These are phyloP conservation scores for Calocybe gangraenosa DNA, from an alignment of 768 basidiomycete genomes.

Conservation along the genomic window DNA sequence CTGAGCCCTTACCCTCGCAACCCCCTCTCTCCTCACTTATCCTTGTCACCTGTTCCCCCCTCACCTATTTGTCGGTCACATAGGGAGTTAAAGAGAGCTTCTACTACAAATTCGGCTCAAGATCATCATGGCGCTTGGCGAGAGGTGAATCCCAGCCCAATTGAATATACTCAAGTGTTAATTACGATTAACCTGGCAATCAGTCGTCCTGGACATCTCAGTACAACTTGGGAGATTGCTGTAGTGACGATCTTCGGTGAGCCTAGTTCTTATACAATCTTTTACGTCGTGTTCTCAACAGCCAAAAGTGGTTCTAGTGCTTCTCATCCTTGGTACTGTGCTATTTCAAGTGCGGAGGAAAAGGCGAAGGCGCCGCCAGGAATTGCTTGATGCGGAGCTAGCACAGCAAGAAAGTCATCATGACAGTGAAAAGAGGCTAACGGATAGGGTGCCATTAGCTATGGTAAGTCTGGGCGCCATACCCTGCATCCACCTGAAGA, in stretches of 20 bases:
- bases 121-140: too few relatives aligned
- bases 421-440: constrained; percentile 4
- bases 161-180: too few relatives aligned
- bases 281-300: neutral
- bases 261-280: constrained; percentile 14
- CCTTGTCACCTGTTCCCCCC: neutral
- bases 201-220: constrained; percentile 23
- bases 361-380: constrained; percentile 10
- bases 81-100: too few relatives aligned
- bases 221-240: constrained; percentile 34
- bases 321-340: constrained; percentile 21
- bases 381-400: constrained; percentile 6
- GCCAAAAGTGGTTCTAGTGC: constrained; percentile 23
- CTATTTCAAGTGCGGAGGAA: constrained; percentile 25
- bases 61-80: neutral
- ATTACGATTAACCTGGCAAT: too few relatives aligned
- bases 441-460: neutral
- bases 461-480: constrained; percentile 7
- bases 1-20: neutral
- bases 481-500: too few relatives aligned
- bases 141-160: too few relatives aligned
- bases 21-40: neutral
- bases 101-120: too few relatives aligned
- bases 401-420: neutral
- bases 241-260: constrained; percentile 30